Evolutionary conservation across 2,329 filamentous ascomycete species (phyloP).

Genomic region (Myriosclerotinia duriaeana): DNA sequence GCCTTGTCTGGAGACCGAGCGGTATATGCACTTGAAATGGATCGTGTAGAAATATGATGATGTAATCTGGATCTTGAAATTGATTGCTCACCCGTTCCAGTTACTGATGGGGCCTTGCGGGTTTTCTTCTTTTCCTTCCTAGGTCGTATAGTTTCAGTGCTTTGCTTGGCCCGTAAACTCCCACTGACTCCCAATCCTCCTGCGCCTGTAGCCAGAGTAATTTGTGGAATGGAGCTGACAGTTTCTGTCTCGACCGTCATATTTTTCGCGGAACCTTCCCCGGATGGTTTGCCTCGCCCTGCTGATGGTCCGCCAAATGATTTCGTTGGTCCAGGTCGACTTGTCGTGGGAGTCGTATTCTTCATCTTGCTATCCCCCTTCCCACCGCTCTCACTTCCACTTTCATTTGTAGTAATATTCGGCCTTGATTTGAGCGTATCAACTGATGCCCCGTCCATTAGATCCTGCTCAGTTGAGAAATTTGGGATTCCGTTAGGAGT

Average conservation of each 20-base stretch:
- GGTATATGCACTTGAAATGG: constrained; percentile 28
- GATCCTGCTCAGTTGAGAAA: constrained; percentile 44
- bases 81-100: constrained; percentile 66
- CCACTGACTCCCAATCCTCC: constrained; percentile 64
- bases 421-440: constrained; percentile 50
- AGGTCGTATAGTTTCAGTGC: constrained; percentile 92
- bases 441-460: constrained; percentile 35
- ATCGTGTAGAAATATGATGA: constrained; percentile 42
- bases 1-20: constrained; percentile 29
- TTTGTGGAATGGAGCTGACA: constrained; percentile 84
- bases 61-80: constrained; percentile 42
- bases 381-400: constrained; percentile 65
- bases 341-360: constrained; percentile 45
- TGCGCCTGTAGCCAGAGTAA: constrained; percentile 67
- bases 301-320: constrained; percentile 61
- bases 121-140: constrained; percentile 84
- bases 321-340: constrained; percentile 57
- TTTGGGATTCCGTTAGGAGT: constrained; percentile 48
- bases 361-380: constrained; percentile 48
- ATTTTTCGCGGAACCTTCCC: constrained; percentile 75
- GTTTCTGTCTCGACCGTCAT: constrained; percentile 99
- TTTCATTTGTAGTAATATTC: constrained; percentile 51
- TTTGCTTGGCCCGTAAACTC: constrained; percentile 81
- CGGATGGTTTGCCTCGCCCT: constrained; percentile 62
- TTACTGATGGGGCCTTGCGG: constrained; percentile 72